A percentile compares a stretch with the other conserved stretches of the same genome.
phyloP scores from a whole-genome alignment of 2,329 filamentous ascomycete species.

The Penicillium fuscoglaucum region DNA sequence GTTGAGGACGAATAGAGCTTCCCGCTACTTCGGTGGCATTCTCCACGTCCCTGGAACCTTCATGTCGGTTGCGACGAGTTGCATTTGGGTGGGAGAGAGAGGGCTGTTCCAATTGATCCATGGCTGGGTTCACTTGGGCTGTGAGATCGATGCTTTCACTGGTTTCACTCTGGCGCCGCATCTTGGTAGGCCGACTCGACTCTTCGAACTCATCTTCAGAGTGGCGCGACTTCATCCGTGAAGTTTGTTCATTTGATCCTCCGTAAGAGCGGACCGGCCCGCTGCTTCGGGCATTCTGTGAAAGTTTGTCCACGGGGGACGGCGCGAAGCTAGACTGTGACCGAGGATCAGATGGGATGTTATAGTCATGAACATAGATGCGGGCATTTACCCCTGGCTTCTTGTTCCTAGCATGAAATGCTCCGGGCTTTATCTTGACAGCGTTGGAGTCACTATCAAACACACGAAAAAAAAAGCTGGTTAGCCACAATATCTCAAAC shows the following conservation, averaged over 20 bases:
- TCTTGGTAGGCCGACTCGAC: slow-evolving; percentile 30
- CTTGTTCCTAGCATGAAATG: slow-evolving; percentile 22
- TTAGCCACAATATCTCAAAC: not conserved
- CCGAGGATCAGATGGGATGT: slow-evolving; percentile 2
- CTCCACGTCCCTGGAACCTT: slow-evolving; percentile 28
- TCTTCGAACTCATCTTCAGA: slow-evolving; percentile 20
- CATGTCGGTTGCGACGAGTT: slow-evolving; percentile 1
- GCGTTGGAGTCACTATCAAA: slow-evolving; percentile 23
- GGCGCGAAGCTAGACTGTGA: slow-evolving; percentile 20
- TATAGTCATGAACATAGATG: not conserved
- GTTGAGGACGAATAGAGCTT: not conserved
- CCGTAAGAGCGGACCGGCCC: slow-evolving; percentile 35
- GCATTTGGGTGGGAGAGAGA: not conserved
- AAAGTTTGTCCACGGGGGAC: slow-evolving; percentile 30
- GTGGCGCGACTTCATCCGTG: slow-evolving; percentile 2
- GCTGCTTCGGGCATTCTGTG: slow-evolving; percentile 30
- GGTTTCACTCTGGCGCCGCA: slow-evolving; percentile 27
- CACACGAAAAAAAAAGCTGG: not conserved
- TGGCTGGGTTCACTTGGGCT: not conserved
- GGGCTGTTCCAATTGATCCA: not conserved
- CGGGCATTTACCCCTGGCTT: slow-evolving; percentile 22
- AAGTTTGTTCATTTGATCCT: slow-evolving; percentile 12
- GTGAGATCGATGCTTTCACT: slow-evolving; percentile 5
- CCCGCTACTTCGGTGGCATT: slow-evolving; percentile 12
- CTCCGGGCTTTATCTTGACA: slow-evolving; percentile 33